Evolutionary conservation across 2,329 filamentous ascomycete genomes (phyloP).

Genomic region (Purpureocillium takamizusanense): DNA sequence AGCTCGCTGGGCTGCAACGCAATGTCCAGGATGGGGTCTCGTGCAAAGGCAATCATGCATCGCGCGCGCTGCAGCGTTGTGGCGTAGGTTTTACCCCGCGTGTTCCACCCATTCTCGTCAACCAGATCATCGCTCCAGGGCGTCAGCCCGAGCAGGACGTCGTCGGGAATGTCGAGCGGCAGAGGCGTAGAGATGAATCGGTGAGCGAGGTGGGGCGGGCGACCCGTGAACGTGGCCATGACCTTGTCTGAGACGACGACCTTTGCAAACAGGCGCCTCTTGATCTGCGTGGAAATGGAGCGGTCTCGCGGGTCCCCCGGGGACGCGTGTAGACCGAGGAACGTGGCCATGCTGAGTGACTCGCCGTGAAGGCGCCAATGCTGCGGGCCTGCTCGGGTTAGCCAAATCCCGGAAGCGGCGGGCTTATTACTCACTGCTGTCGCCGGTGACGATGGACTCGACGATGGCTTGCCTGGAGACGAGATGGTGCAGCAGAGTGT

Average conservation of each 20-base stretch:
- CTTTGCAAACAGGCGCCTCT: constrained; percentile 18
- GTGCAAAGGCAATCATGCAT: constrained; percentile 12
- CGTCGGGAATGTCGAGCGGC: constrained; percentile 28
- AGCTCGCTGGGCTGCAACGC: constrained; percentile 8
- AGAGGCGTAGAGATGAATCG: constrained; percentile 27
- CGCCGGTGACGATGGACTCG: constrained; percentile 23
- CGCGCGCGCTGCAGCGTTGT: constrained; percentile 19
- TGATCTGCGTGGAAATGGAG: constrained; percentile 6
- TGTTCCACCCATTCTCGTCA: constrained; percentile 29
- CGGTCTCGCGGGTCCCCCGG: not conserved
- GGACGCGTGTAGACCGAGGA: constrained; percentile 6
- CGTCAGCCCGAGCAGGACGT: constrained; percentile 21
- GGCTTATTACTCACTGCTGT: constrained; percentile 19
- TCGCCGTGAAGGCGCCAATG: constrained; percentile 7
- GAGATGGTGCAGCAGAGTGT: constrained; percentile 23
- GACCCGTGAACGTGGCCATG: constrained; percentile 29
- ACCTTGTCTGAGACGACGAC: constrained; percentile 26
- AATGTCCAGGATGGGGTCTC: constrained; percentile 19
- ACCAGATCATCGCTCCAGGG: constrained; percentile 13
- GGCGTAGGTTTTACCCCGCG: constrained; percentile 16
- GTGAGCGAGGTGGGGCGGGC: constrained; percentile 27
- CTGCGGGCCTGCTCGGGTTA: not conserved
- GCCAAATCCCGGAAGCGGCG: too few species aligned
- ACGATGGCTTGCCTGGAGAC: constrained; percentile 18
- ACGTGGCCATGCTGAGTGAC: constrained; percentile 5